These are phyloP conservation scores for Aspergillus glaucus DNA, from an alignment of 2,329 filamentous ascomycete species.

Conservation along the genomic window DNA sequence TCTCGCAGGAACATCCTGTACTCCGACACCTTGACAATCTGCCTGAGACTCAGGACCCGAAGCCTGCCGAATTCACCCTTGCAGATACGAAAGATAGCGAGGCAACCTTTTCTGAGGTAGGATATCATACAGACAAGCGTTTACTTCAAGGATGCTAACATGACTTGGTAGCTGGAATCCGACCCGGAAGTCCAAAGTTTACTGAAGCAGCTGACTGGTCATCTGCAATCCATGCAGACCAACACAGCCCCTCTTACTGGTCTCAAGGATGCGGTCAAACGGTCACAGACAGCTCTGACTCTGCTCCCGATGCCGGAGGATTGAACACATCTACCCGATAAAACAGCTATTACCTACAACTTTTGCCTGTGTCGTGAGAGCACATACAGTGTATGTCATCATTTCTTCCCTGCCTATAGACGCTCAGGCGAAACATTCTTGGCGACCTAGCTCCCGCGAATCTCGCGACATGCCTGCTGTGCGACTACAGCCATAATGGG, in stretches of 20 bases:
- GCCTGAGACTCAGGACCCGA: slow-evolving; percentile 8
- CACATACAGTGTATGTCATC: no score
- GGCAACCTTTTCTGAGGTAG: slow-evolving; percentile 30
- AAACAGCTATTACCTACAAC: background rate
- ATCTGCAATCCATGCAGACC: slow-evolving; percentile 40
- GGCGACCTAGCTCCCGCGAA: no score
- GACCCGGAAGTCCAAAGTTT: slow-evolving; percentile 32
- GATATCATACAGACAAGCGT: background rate
- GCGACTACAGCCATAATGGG: no score
- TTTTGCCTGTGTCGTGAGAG: background rate
- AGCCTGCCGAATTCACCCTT: slow-evolving; percentile 23
- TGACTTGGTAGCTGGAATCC: slow-evolving; percentile 24
- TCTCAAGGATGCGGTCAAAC: slow-evolving; percentile 31
- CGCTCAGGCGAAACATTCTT: no score
- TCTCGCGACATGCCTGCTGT: no score
- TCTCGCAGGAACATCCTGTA: slow-evolving; percentile 34
- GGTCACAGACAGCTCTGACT: slow-evolving; percentile 31
- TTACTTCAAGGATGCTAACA: slow-evolving; percentile 7
- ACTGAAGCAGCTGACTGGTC: slow-evolving; percentile 36
- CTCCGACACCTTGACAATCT: slow-evolving; percentile 30
- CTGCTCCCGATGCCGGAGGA: slow-evolving; percentile 25
- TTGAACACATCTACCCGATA: slow-evolving; percentile 13
- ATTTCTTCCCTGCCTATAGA: no score
- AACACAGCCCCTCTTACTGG: slow-evolving; percentile 34
- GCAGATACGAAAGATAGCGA: slow-evolving; percentile 18